These are phyloP conservation scores for Sisymbrium altissimum DNA, from an alignment of 345 rosid species.

Conservation along the genomic window DNA sequence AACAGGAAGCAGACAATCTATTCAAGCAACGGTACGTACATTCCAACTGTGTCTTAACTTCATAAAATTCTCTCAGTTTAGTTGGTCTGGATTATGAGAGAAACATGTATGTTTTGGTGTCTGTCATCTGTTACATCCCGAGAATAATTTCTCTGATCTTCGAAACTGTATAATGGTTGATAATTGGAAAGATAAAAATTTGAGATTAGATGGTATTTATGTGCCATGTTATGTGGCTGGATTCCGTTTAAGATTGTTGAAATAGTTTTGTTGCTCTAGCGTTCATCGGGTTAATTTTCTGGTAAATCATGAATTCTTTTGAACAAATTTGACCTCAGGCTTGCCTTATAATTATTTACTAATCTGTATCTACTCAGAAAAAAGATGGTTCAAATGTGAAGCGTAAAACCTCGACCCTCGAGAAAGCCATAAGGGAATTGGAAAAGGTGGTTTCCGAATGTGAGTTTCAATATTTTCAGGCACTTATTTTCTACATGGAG, in stretches of 20 bases:
- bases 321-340: not conserved
- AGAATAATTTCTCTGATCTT: not conserved
- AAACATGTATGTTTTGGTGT: not conserved
- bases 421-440: slow-evolving; percentile 84
- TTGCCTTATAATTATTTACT: slow-evolving; percentile 41
- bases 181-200: not conserved
- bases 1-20: slow-evolving; percentile 49
- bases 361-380: slow-evolving; percentile 46
- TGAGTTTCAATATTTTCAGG: slow-evolving; percentile 29
- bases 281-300: not conserved
- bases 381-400: slow-evolving; percentile 58
- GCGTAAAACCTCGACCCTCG: slow-evolving; percentile 63
- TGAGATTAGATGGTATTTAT: not conserved
- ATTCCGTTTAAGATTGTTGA: not conserved
- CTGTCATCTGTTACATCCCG: slow-evolving; percentile 3
- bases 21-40: slow-evolving; percentile 56
- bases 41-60: not conserved
- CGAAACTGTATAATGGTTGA: not conserved
- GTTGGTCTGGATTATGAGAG: not conserved
- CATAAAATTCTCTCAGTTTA: not conserved
- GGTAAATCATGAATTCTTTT: not conserved
- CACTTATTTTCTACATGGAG: not conserved
- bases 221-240: not conserved
- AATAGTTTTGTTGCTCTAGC: slow-evolving; percentile 22
- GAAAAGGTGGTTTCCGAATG: slow-evolving; percentile 90